Conservation (phyloP, 2,329 filamentous ascomycete genomes). For the Diaporthe eres region DNA sequence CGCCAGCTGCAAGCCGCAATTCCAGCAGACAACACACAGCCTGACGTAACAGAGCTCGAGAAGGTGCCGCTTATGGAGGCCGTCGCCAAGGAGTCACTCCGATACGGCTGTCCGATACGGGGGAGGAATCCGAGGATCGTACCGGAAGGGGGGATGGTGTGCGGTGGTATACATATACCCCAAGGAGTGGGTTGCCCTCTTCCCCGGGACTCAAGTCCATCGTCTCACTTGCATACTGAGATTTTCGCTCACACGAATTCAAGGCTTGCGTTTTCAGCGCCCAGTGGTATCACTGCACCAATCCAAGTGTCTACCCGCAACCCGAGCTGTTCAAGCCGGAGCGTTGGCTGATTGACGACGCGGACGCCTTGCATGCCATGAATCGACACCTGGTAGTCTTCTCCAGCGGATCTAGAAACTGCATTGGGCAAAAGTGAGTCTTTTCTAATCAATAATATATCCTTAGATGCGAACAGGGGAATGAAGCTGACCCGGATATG, state of each 20-base stretch:
- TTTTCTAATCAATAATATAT: not conserved
- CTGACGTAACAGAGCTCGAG: conserved; percentile 1
- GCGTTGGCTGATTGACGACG: conserved; percentile 8
- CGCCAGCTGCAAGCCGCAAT: conserved; percentile 7
- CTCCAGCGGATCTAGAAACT: not conserved
- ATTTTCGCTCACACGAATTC: not conserved
- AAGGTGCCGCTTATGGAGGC: conserved; percentile 6
- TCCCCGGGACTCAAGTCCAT: not conserved
- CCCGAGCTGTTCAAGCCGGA: conserved; percentile 7
- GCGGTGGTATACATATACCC: not conserved
- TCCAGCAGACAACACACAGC: not conserved
- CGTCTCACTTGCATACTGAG: not conserved
- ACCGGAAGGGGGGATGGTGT: not conserved
- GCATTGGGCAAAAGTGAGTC: conserved; percentile 17
- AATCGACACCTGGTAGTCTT: conserved; percentile 12
- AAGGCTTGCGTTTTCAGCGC: conserved; percentile 4
- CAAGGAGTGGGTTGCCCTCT: not conserved
- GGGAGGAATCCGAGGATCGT: not conserved
- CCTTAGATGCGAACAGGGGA: not conserved
- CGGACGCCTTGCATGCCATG: conserved; percentile 15
- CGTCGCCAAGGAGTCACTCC: conserved; percentile 8
- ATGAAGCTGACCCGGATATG: not conserved
- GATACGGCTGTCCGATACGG: conserved; percentile 5
- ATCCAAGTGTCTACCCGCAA: not conserved
- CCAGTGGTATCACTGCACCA: conserved; percentile 11